phyloP scores from a whole-genome alignment of 2,329 filamentous ascomycete genomes.

The Hypoxylon rubiginosum region DNA sequence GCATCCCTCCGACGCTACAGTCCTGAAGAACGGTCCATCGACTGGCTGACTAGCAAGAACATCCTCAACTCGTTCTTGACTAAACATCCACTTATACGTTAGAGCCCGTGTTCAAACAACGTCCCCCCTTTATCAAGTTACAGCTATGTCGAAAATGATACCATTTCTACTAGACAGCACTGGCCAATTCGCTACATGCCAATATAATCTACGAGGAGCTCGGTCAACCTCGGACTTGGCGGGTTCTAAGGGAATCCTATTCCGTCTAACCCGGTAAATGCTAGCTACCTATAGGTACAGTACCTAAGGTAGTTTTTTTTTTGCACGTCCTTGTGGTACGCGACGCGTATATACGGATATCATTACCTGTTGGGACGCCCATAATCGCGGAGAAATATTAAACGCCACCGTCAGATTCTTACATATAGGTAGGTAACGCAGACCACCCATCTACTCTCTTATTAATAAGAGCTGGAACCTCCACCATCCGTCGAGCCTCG shows the following conservation, averaged over 20 bases:
- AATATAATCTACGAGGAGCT: constrained; percentile 9
- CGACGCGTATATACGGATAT: constrained; percentile 29
- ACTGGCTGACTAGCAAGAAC: too few relatives aligned
- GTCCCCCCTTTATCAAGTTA: constrained; percentile 7
- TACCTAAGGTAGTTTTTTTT: too few relatives aligned
- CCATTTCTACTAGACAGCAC: constrained; percentile 6
- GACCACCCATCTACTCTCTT: neutral
- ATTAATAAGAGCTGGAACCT: constrained; percentile 18
- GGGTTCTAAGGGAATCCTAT: neutral
- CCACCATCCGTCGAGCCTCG: constrained; percentile 16
- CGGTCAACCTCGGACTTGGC: constrained; percentile 32
- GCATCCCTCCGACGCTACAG: constrained; percentile 36
- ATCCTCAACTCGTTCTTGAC: neutral
- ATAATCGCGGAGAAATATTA: constrained; percentile 25
- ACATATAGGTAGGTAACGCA: neutral
- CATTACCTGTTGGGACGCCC: neutral
- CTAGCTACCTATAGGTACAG: too few relatives aligned
- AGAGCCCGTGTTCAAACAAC: neutral
- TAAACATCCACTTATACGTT: constrained; percentile 17
- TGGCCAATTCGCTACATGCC: constrained; percentile 6
- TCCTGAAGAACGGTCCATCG: neutral
- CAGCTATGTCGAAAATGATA: constrained; percentile 15
- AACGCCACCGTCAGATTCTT: constrained; percentile 27
- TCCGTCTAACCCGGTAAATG: neutral
- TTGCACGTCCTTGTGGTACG: constrained; percentile 16